Conservation (phyloP, 495 filamentous ascomycete genomes). For the Terfezia claveryi region DNA sequence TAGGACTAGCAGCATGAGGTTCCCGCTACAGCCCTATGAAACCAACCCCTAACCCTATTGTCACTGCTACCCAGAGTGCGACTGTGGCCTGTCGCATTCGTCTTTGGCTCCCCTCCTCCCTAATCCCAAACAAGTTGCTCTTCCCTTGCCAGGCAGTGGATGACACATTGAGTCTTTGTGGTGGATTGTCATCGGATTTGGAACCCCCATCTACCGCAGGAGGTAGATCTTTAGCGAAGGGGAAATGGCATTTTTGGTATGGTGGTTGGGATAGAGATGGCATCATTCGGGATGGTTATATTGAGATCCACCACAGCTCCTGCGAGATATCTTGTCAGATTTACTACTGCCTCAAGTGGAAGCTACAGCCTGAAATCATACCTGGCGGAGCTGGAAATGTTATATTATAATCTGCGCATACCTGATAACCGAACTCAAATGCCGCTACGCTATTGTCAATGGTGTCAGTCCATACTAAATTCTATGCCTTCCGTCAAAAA, state of each 20-base stretch:
- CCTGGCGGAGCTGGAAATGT: neutral
- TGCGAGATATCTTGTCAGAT: neutral
- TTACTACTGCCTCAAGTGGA: too few relatives aligned
- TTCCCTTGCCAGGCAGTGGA: constrained; percentile 2
- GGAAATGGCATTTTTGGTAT: neutral
- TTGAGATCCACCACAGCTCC: neutral
- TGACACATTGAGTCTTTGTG: neutral
- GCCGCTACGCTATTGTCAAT: neutral
- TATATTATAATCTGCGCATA: neutral
- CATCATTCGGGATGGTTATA: neutral
- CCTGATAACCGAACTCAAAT: neutral
- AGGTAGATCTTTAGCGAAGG: neutral
- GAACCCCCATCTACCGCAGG: neutral
- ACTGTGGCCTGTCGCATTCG: neutral
- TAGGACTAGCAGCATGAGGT: too few relatives aligned
- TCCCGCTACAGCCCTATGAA: too few relatives aligned
- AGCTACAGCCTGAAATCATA: neutral
- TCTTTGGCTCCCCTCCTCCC: constrained; percentile 1
- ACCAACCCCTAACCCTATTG: too few relatives aligned
- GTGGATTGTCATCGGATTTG: neutral
- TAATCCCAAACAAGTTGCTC: neutral
- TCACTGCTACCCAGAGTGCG: too few relatives aligned
- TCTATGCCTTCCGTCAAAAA: too few relatives aligned
- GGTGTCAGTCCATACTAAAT: too few relatives aligned
- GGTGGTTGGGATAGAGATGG: neutral